Base-by-base conservation (phyloP, 2,329 filamentous ascomycete species). In the Penicillium sp. region DNA sequence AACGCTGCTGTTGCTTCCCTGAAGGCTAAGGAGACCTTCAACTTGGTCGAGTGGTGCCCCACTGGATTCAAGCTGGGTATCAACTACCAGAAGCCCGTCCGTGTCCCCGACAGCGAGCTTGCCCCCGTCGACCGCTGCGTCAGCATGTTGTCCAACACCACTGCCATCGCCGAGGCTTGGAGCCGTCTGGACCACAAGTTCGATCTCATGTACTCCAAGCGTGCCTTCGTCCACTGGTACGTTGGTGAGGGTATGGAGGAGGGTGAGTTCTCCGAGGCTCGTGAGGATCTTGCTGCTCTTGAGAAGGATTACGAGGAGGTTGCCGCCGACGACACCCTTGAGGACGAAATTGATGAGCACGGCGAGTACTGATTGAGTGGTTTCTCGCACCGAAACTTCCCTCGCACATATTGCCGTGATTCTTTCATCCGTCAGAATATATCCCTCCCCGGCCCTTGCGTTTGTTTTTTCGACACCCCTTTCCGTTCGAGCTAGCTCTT, bases 241-340 rank as follows among this genome's bases (percentile, higher is more conserved):
- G 90, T 95, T 53, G 90, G 90, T 65, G 90, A 95, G 80, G 90
- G 90, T 79, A 95, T 95, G 90, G 90, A 95, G 81, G 90, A 95
- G 76, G 90, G 90, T 69, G 90, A 95, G 77, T 95, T 95, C 81
- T 90, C 87, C 62, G 90, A 95, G 78, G 90, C 90, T 60, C 88
- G 90, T 67, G 90, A 95, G 80, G 90, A 95, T 74, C 82, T 95
- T 59, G 90, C 90, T 61, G 90, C 90, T 48, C 82, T 95, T 33
- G 90, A 93, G 82, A 90, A 89, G 81, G 90, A 93, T 70, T 93
- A 93, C 74, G 90, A 92, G 77, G 90, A 93, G 82, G 90, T 93
- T 66, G 90, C 89, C 59, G 84, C 82, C 73, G 90, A 93, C 76
- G 29, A 31, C 29, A 31, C 29, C 29, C 2, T 78, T 81, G 63